Evolutionary conservation across 345 rosid genomes (phyloP), one percentile per base, ranked within the genome.

Genomic region (Syzygium oleosum): DNA sequence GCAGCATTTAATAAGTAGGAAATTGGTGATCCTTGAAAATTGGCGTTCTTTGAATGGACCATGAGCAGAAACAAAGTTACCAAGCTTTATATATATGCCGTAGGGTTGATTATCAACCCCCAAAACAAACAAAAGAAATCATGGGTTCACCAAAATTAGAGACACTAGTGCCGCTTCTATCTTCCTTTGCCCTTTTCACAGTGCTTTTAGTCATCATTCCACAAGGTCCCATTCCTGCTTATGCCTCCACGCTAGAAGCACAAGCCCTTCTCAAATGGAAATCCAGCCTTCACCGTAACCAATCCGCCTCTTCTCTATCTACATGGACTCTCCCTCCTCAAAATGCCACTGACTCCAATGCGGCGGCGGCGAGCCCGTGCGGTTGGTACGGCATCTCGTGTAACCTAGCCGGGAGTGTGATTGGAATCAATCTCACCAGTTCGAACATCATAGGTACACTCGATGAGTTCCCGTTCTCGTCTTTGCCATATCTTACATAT

Each of bases 371-470:
- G 21, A 83, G 19, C 38, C 54, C 34, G 1, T 49, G 85, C 19
- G 31, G 11, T 8, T 83, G 85, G 85, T 15, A 91, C 3, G 91
- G 91, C 78, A 55, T 92, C 52, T 90, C 90, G 5, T 54, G 88
- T 27, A 89, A 41, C 12, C 89, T 88, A 88, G 86, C 84, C 0
- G 25, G 27, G 1, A 89, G 87, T 31, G 73, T 83, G 59, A 29
- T 12, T 22, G 73, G 85, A 27, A 46, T 92, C 84, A 92, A 88
- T 63, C 87, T 91, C 6, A 85, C 90, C 34, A 15, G 6, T 65
- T 55, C 34, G 13, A 85, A 86, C 43, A 52, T 89, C 23, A 43
- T 52, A 9, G 91, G 91, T 79, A 89, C 89, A 6, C 91, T 92
- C 16, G 3, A 80, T 43, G 83, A 56, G 22, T 88, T 92, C 86